Conservation (phyloP, 2,329 filamentous ascomycete genomes). For the Arachnopeziza araneosa region DNA sequence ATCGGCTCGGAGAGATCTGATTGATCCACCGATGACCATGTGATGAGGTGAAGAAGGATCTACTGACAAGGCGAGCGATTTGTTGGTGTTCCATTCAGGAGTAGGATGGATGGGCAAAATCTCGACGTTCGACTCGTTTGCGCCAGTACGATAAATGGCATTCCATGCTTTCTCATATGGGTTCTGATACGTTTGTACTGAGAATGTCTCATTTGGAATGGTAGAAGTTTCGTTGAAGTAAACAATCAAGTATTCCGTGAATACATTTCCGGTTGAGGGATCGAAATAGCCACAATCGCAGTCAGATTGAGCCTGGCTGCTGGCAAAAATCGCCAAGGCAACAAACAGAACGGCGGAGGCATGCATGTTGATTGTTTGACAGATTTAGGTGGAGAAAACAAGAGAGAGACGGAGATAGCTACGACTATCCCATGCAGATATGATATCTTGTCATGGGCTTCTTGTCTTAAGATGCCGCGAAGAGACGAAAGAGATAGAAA, state of each 20-base stretch:
- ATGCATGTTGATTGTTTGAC: too few species aligned
- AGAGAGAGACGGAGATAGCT: too few species aligned
- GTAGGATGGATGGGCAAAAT: conserved; percentile 10
- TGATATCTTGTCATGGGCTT: too few species aligned
- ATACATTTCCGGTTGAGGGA: conserved; percentile 32
- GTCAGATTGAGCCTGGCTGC: not conserved
- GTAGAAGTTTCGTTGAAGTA: conserved; percentile 45
- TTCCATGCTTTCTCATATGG: conserved; percentile 43
- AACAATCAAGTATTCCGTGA: conserved; percentile 42
- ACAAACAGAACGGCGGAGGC: too few species aligned
- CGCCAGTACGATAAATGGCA: conserved; percentile 38
- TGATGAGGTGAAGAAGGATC: not conserved
- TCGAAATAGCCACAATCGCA: conserved; percentile 44
- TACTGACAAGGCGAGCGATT: too few species aligned
- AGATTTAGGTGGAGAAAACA: too few species aligned
- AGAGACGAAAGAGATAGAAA: too few species aligned
- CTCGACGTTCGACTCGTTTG: conserved; percentile 35
- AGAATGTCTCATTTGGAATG: conserved; percentile 32
- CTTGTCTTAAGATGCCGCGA: too few species aligned
- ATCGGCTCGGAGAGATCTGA: conserved; percentile 39
- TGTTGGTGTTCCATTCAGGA: too few species aligned
- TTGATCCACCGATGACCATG: conserved; percentile 38
- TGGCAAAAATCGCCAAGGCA: too few species aligned
- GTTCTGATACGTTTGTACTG: conserved; percentile 36
- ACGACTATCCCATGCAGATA: too few species aligned